These are phyloP conservation scores for Botrytis galanthina DNA, from an alignment of 2,329 filamentous ascomycete genomes.

Conservation along the genomic window DNA sequence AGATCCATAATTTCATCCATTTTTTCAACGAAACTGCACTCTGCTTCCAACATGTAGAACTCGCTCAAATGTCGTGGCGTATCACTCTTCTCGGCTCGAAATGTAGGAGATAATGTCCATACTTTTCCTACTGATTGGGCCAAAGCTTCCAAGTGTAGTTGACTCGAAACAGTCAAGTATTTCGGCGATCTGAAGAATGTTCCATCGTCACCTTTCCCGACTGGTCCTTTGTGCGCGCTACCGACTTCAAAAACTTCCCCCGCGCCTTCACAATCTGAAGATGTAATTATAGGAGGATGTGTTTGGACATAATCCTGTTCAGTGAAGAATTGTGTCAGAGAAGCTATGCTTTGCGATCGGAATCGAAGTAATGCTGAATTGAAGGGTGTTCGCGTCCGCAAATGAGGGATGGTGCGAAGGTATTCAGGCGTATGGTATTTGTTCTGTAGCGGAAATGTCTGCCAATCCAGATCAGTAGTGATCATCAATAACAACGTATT, in stretches of 20 bases:
- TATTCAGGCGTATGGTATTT: constrained; percentile 92
- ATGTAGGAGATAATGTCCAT: constrained; percentile 91
- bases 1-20: constrained; percentile 72
- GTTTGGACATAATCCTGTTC: constrained; percentile 72
- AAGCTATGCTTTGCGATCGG: constrained; percentile 74
- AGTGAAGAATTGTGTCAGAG: constrained; percentile 73
- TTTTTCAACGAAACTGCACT: constrained; percentile 74
- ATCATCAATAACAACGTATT: neutral
- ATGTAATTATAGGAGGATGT: constrained; percentile 91
- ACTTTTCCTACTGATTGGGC: constrained; percentile 85
- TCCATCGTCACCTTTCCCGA: constrained; percentile 41
- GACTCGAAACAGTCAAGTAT: constrained; percentile 92
- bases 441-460: constrained; percentile 93
- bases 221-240: constrained; percentile 27
- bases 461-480: constrained; percentile 27
- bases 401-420: constrained; percentile 81
- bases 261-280: constrained; percentile 94
- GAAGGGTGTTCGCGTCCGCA: constrained; percentile 76
- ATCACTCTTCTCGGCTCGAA: constrained; percentile 89
- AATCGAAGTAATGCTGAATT: constrained; percentile 79
- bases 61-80: constrained; percentile 92
- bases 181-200: constrained; percentile 84
- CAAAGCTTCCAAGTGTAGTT: constrained; percentile 90
- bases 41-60: constrained; percentile 98
- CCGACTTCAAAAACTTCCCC: constrained; percentile 83